Evolutionary conservation across 164 flowering plant species (phyloP).

Genomic region (Umbilicus rupestris): DNA sequence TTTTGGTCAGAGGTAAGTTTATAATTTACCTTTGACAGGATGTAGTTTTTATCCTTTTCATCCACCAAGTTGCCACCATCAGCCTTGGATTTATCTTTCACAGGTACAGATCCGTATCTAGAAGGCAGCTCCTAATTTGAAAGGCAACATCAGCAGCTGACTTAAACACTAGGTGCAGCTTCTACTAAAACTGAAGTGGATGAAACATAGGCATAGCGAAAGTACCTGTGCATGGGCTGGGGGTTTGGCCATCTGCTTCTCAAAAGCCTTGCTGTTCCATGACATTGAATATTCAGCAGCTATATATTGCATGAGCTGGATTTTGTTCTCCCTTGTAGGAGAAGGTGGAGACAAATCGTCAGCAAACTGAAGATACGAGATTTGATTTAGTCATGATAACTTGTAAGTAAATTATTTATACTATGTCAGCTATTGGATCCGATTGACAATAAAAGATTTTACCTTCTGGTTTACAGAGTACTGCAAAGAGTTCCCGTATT

Average conservation of each 20-base stretch:
- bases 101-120: neutral
- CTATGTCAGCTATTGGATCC: neutral
- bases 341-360: constrained; percentile 38
- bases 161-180: neutral
- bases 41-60: neutral
- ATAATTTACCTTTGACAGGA: neutral
- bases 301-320: constrained; percentile 42
- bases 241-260: constrained; percentile 36
- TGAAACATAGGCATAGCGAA: constrained; percentile 1
- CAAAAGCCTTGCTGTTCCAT: constrained; percentile 48
- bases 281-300: constrained; percentile 46
- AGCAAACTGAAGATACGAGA: constrained; percentile 30
- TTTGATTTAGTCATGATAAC: neutral
- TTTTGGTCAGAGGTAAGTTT: neutral
- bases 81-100: neutral
- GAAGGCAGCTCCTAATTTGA: neutral
- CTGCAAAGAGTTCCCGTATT: constrained; percentile 7
- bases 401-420: neutral
- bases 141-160: neutral
- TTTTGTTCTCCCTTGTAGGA: constrained; percentile 32
- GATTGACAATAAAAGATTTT: neutral
- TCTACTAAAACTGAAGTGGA: neutral
- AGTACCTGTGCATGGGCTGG: constrained; percentile 14
- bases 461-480: constrained; percentile 10
- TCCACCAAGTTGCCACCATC: neutral